Base-by-base conservation (phyloP, 2,329 filamentous ascomycete genomes). In the Dothideomycetes sp. region DNA sequence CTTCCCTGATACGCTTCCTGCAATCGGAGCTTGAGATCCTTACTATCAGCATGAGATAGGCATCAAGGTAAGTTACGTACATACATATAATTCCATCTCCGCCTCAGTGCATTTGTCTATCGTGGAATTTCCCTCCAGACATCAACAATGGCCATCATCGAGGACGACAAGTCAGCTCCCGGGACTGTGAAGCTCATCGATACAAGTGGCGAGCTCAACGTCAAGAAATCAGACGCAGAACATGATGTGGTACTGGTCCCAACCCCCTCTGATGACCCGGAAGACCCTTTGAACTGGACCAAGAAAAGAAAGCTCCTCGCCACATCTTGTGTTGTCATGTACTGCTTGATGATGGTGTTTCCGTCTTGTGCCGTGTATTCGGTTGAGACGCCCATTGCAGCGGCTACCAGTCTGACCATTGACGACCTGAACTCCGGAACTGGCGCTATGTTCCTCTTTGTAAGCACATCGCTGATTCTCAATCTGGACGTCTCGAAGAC, bases 161-260 rank as follows among this genome's bases (percentile, higher is more conserved):
- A 40, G 14, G 38, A 36, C 27, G 38, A 40, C 7, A 31, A 32
- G 10, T 29, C 34, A 3, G 38, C 38, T 5, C 63, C 64, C 1
- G 63, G 63, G 5, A 66, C 62, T 2, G 60, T 65, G 3, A 61
- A 65, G 41, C 50, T 66, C 3, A 57, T 66, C 15, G 63, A 66
- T 40, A 40, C 60, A n/a, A 51, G 61, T 14, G 58, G 60, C 8
- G 60, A 51, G 4, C 51, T 64, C 42, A 46, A 51, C 12, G 52
- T 51, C 7, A 57, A 55, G 31, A 62, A 64, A 49, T 57, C 60
- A 9, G 48, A 47, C 8, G 52, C 53, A 16, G 48, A 57, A 19
- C 51, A 47, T 38, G 62, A 65, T 31, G 60, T 65, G 14, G 54
- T 65, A 5, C 52, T 65, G 18, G 51, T 65, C 4, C 62, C 63